Conservation (phyloP, 1,284 basidiomycete species). For the Violaceomyces palustris region DNA sequence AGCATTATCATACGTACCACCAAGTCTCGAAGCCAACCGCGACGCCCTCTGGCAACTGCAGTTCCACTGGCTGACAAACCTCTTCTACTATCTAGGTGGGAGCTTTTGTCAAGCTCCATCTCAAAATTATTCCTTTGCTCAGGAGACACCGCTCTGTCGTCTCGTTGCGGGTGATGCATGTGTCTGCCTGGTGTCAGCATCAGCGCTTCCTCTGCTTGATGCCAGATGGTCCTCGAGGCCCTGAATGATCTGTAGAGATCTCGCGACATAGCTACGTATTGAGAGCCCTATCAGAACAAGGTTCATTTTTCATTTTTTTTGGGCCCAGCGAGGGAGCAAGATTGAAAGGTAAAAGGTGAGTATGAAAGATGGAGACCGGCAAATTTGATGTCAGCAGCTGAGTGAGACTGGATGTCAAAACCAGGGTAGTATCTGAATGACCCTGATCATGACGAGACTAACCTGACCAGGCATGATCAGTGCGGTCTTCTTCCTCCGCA, state of each 20-base stretch:
- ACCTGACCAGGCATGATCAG: constrained; percentile 49
- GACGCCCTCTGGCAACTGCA: constrained; percentile 12
- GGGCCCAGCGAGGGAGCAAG: constrained; percentile 1
- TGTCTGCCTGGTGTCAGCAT: constrained; percentile 27
- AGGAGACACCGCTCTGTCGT: constrained; percentile 8
- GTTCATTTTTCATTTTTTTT: constrained; percentile 1
- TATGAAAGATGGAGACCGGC: too few relatives aligned
- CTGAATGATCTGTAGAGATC: constrained; percentile 45
- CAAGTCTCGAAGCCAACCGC: constrained; percentile 40
- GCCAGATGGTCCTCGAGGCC: constrained; percentile 44
- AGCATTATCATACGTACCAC: constrained; percentile 12
- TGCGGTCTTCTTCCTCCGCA: constrained; percentile 40
- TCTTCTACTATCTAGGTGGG: constrained; percentile 18
- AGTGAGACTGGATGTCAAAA: too few relatives aligned
- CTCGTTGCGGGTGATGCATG: constrained; percentile 14
- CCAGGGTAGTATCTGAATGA: neutral
- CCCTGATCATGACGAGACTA: neutral
- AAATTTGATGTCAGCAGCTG: too few relatives aligned
- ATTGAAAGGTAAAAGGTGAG: too few relatives aligned
- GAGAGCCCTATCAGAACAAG: too few relatives aligned
- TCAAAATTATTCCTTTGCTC: constrained; percentile 39
- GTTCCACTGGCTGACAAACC: constrained; percentile 28
- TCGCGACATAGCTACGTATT: constrained; percentile 50
- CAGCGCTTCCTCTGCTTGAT: constrained; percentile 45
- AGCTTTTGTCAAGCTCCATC: constrained; percentile 33